These are phyloP conservation scores for Peronospora farinosa DNA, from an alignment of 352 stramenopile species.

Conservation along the genomic window DNA sequence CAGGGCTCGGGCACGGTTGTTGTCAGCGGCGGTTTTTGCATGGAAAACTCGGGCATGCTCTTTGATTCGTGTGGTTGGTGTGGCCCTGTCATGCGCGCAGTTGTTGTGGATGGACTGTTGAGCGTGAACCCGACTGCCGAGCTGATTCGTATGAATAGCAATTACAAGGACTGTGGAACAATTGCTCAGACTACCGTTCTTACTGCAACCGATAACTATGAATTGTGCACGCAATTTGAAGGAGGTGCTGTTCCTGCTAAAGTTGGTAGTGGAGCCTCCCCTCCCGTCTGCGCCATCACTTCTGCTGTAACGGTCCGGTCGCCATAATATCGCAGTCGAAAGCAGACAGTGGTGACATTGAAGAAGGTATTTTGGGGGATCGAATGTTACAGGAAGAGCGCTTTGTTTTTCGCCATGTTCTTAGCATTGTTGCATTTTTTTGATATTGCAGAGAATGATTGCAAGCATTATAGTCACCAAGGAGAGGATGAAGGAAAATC, in stretches of 20 bases:
- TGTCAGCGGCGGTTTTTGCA: slow-evolving; percentile 48
- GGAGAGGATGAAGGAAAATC: slow-evolving; percentile 30
- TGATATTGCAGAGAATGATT: slow-evolving; percentile 22
- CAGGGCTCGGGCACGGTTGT: slow-evolving; percentile 46
- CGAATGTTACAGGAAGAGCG: slow-evolving; percentile 10
- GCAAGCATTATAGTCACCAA: slow-evolving; percentile 24
- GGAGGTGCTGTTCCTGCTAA: slow-evolving; percentile 25
- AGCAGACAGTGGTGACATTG: slow-evolving; percentile 2
- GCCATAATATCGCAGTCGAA: slow-evolving; percentile 5
- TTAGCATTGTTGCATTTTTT: slow-evolving; percentile 24
- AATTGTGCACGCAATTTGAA: slow-evolving; percentile 29
- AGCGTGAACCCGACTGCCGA: slow-evolving; percentile 46
- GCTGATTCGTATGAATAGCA: slow-evolving; percentile 60
- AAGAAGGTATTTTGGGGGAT: slow-evolving; percentile 5
- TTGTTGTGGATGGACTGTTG: slow-evolving; percentile 45
- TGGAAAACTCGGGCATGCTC: slow-evolving; percentile 38
- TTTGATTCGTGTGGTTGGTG: slow-evolving; percentile 62
- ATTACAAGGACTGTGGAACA: slow-evolving; percentile 59
- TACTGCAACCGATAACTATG: slow-evolving; percentile 20
- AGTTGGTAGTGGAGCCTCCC: slow-evolving; percentile 21
- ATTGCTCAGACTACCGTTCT: slow-evolving; percentile 42
- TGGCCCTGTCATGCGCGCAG: slow-evolving; percentile 47
- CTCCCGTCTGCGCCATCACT: no score
- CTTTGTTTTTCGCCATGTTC: background rate
- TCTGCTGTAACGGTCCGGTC: slow-evolving; percentile 11